Conservation (phyloP, 2,329 filamentous ascomycete species). For the Dactylonectria estremocensis region DNA sequence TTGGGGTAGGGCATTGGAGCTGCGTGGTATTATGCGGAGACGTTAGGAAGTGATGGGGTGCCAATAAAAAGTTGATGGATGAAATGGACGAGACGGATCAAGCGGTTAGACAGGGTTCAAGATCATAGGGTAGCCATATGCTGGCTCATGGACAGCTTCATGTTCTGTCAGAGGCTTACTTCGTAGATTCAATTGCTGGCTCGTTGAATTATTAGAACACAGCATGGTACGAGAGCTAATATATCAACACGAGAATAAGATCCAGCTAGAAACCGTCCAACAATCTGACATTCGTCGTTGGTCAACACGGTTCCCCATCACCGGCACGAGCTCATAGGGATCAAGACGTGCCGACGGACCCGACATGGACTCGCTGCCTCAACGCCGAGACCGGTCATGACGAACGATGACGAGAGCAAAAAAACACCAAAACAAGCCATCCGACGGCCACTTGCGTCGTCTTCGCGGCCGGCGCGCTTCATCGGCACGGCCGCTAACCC, state of each 20-base stretch:
- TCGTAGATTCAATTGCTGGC: too few relatives aligned
- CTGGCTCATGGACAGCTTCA: too few relatives aligned
- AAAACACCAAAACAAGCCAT: not conserved
- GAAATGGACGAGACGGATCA: too few relatives aligned
- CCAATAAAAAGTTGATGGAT: too few relatives aligned
- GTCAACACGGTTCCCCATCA: not conserved
- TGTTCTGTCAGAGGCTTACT: too few relatives aligned
- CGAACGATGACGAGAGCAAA: not conserved
- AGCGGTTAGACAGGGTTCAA: too few relatives aligned
- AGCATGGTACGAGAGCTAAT: too few relatives aligned
- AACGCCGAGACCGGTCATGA: not conserved
- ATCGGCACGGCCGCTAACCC: not conserved
- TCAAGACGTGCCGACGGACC: not conserved
- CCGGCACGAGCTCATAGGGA: not conserved
- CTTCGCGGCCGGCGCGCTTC: not conserved
- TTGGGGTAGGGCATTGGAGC: not conserved
- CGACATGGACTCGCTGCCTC: not conserved
- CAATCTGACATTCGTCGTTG: not conserved
- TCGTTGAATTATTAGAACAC: too few relatives aligned
- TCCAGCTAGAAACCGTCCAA: too few relatives aligned
- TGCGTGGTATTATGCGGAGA: not conserved
- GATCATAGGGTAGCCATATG: too few relatives aligned
- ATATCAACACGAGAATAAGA: too few relatives aligned
- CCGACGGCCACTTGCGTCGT: not conserved
- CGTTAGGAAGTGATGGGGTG: too few relatives aligned